These are phyloP conservation scores for Sequoiadendron giganteum DNA, from an alignment of 75 land plant species.

Conservation along the genomic window DNA sequence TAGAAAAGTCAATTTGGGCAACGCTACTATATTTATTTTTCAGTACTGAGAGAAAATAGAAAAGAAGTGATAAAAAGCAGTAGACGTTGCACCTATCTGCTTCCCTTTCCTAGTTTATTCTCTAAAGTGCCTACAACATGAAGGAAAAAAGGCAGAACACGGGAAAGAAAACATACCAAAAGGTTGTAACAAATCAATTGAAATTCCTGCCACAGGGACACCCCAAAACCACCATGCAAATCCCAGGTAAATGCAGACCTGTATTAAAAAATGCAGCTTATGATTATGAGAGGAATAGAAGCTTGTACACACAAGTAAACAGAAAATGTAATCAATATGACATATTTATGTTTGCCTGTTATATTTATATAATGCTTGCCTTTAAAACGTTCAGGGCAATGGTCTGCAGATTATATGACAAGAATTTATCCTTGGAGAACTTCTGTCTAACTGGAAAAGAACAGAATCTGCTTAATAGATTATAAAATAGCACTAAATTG, in stretches of 20 bases:
- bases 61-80: not conserved
- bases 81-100: not conserved
- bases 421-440: not conserved
- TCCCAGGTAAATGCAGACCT: conserved; percentile 26
- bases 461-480: not conserved
- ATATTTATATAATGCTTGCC: not conserved
- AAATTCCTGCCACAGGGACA: conserved; percentile 24
- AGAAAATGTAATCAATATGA: not conserved
- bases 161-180: conserved; percentile 29
- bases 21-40: not conserved
- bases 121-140: not conserved
- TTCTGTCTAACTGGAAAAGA: conserved; percentile 5
- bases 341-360: not conserved
- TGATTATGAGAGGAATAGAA: conserved; percentile 3
- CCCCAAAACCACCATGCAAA: conserved; percentile 33
- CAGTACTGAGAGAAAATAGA: not conserved
- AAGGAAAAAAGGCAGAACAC: not conserved
- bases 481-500: not conserved
- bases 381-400: not conserved
- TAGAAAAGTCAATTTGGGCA: not conserved
- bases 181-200: conserved; percentile 30
- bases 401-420: not conserved
- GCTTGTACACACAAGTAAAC: not conserved
- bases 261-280: not conserved
- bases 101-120: not conserved